Base-by-base conservation (phyloP, 2,329 filamentous ascomycete species). In the Penicillium sumatraense region DNA sequence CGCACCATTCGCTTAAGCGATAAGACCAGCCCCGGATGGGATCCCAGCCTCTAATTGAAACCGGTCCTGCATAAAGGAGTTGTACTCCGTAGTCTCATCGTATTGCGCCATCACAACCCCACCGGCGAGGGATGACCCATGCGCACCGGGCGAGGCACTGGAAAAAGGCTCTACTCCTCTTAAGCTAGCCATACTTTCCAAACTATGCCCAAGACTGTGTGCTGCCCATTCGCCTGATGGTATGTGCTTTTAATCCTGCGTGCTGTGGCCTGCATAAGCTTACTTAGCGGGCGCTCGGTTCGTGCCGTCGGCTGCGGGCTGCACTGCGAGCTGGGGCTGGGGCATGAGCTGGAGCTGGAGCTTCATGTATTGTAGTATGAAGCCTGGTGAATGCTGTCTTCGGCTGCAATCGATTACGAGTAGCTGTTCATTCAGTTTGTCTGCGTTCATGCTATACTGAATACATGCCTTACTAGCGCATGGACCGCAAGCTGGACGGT, bases 1-100 rank as follows among this genome's bases (percentile, higher is more conserved):
- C 58, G 55, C 52, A 60, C 55, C 49, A 50, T 56, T 60, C 55
- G 55, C 46, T 49, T 59, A 51, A 24, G 36, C 27, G 58, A 56
- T 49, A 49, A 59, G 53, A 51, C 47, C 46, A 49, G 40, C 36
- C 46, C 49, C 42, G 45, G 48, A 41, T 41, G 18, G 26, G 7
- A 42, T 8, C 9, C 13, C 10, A 51, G 42, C 51, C 35, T 40
- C 27, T 16, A 48, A 18, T 49, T 40, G 44, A 35, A 42, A 41
- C 42, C 6, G 23, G 24, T 16, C 27, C 46, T 53, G 20, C 36
- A 40, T 29, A 23, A 18, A 7, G n/a, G 10, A n/a, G n/a, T n/a
- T n/a, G n/a, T n/a, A n/a, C n/a, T n/a, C n/a, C n/a, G 36, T 42
- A 24, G 26, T 41, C 26, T 42, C 36, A 53, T 31, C 26, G 42